phyloP scores from a whole-genome alignment of 495 filamentous ascomycete species.

The Trichoderma erinaceum region DNA sequence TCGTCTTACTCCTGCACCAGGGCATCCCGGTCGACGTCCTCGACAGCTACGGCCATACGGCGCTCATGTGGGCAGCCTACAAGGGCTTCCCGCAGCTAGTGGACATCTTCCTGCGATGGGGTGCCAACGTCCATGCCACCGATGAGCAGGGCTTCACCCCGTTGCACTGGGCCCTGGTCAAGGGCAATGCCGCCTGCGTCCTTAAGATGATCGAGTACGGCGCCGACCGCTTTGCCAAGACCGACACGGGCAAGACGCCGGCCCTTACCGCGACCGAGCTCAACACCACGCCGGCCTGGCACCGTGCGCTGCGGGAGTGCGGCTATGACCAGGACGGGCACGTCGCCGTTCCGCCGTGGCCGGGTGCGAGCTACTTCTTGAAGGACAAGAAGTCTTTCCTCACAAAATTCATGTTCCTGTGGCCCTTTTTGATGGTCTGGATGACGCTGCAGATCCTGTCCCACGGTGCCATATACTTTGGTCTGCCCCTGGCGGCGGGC shows the following conservation, averaged over 20 bases:
- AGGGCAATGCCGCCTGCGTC: slow-evolving; percentile 78
- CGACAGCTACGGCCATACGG: slow-evolving; percentile 84
- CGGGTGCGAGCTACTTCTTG: slow-evolving; percentile 48
- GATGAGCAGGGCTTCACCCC: slow-evolving; percentile 91
- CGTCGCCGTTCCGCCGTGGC: slow-evolving; percentile 54
- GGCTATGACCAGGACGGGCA: slow-evolving; percentile 78
- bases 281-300: slow-evolving; percentile 76
- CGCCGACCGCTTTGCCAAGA: slow-evolving; percentile 82
- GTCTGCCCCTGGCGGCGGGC: slow-evolving; percentile 61
- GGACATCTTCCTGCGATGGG: slow-evolving; percentile 90
- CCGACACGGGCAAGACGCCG: slow-evolving; percentile 80
- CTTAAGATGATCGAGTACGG: slow-evolving; percentile 92
- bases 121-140: slow-evolving; percentile 81
- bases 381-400: slow-evolving; percentile 69
- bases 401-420: slow-evolving; percentile 84
- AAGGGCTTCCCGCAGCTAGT: slow-evolving; percentile 90
- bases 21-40: slow-evolving; percentile 87
- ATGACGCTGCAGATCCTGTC: slow-evolving; percentile 64
- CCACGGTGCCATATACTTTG: slow-evolving; percentile 64
- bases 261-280: slow-evolving; percentile 80
- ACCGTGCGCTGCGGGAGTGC: slow-evolving; percentile 73
- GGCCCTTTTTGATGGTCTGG: slow-evolving; percentile 73
- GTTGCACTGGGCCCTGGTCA: slow-evolving; percentile 93
- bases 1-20: slow-evolving; percentile 81
- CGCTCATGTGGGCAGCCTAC: slow-evolving; percentile 97